A percentile compares a stretch with the other conserved stretches of the same genome.
Conservation (phyloP, 2,329 filamentous ascomycete genomes). For the Paradendryphiella salina region DNA sequence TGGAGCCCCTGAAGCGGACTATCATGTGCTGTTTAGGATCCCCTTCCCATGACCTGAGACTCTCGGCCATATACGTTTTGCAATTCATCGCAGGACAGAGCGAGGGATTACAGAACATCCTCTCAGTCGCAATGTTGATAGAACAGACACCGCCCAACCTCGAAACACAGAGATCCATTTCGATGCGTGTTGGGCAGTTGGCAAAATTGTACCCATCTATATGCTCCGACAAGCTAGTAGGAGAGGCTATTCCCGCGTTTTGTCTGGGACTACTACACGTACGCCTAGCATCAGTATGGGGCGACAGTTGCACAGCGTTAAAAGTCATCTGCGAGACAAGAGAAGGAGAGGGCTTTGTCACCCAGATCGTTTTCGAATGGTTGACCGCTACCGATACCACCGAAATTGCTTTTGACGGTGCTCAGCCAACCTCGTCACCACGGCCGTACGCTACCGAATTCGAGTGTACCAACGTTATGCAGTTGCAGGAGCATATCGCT, state of each 20-base stretch:
- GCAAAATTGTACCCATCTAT: conserved; percentile 65
- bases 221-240: conserved; percentile 65
- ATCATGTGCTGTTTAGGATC: conserved; percentile 75
- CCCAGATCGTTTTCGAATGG: conserved; percentile 77
- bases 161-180: conserved; percentile 73
- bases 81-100: conserved; percentile 58
- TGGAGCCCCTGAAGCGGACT: conserved; percentile 64
- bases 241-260: conserved; percentile 74
- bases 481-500: conserved; percentile 47
- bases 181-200: conserved; percentile 84
- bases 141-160: conserved; percentile 79
- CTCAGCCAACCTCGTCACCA: conserved; percentile 12
- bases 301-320: conserved; percentile 75
- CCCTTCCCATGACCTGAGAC: conserved; percentile 73
- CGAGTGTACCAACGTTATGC: conserved; percentile 74
- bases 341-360: conserved; percentile 71
- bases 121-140: conserved; percentile 72
- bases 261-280: conserved; percentile 89
- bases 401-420: conserved; percentile 9
- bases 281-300: conserved; percentile 82
- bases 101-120: conserved; percentile 56
- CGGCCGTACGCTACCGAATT: conserved; percentile 67
- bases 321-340: conserved; percentile 73
- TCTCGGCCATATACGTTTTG: conserved; percentile 73
- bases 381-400: conserved; percentile 48